phyloP scores from a whole-genome alignment of 768 basidiomycete species.

The Podaxis sp. region DNA sequence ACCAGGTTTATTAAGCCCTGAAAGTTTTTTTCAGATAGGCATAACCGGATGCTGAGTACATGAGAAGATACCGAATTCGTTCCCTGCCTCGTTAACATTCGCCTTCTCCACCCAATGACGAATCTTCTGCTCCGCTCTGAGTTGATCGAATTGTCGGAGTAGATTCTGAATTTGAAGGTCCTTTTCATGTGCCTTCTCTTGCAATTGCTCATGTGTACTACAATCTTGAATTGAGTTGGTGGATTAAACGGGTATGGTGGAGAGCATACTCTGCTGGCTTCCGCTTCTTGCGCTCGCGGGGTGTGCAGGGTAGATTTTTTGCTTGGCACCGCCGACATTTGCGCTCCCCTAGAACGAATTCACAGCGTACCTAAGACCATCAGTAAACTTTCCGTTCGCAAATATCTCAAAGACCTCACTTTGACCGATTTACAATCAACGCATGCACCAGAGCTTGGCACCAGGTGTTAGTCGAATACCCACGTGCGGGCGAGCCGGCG shows the following conservation, averaged over 20 bases:
- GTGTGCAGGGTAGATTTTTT: conserved; percentile 40
- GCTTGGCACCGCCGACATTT: conserved; percentile 45
- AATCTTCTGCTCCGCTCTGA: conserved; percentile 36
- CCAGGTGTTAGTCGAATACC: not conserved
- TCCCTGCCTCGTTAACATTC: conserved; percentile 16
- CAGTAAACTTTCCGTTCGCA: not conserved
- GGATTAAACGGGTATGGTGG: not conserved
- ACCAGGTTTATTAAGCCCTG: not conserved
- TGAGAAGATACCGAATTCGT: not conserved
- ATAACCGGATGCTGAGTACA: not conserved
- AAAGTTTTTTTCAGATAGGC: not conserved
- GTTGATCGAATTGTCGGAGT: conserved; percentile 39
- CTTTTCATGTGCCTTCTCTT: conserved; percentile 39
- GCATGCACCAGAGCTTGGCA: conserved; percentile 44
- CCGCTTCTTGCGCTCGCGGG: conserved; percentile 50
- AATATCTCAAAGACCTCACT: conserved; percentile 21
- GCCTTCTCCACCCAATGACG: conserved; percentile 35
- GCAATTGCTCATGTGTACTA: conserved; percentile 53
- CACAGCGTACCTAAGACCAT: conserved; percentile 43
- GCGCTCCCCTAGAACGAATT: conserved; percentile 39
- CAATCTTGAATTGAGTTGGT: not conserved
- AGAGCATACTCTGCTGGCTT: conserved; percentile 49
- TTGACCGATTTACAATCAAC: conserved; percentile 57
- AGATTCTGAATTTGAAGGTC: conserved; percentile 41
- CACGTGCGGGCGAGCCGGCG: too few relatives aligned